Conservation (phyloP, 2,329 filamentous ascomycete species). For the Colletotrichum brevisporum region DNA sequence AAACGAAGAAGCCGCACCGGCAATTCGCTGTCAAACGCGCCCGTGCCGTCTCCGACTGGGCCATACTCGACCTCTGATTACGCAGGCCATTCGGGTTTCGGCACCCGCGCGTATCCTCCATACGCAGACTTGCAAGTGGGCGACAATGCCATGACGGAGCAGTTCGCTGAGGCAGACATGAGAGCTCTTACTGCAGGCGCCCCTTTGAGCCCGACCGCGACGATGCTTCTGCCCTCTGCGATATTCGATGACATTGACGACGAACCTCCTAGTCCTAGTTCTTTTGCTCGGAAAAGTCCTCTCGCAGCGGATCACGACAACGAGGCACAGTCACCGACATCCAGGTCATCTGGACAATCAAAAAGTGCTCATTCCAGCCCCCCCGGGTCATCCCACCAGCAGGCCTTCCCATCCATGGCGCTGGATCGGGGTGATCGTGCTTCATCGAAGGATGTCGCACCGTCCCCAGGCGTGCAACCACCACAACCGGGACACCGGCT, state of each 20-base stretch:
- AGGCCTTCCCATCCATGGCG: constrained; percentile 66
- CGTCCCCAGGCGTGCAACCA: constrained; percentile 56
- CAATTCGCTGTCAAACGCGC: constrained; percentile 60
- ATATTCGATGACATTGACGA: constrained; percentile 74
- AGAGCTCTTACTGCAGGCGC: constrained; percentile 74
- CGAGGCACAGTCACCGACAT: constrained; percentile 72
- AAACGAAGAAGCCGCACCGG: constrained; percentile 65
- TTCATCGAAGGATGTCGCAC: constrained; percentile 55
- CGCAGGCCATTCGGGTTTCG: constrained; percentile 68
- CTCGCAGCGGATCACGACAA: constrained; percentile 55
- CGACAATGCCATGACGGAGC: constrained; percentile 44
- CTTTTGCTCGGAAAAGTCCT: constrained; percentile 50
- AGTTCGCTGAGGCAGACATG: constrained; percentile 74
- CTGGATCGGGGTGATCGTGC: constrained; percentile 61
- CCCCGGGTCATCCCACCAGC: constrained; percentile 70
- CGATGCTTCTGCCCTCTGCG: constrained; percentile 79
- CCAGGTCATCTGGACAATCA: constrained; percentile 64
- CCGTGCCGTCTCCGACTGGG: constrained; percentile 55
- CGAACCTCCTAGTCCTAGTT: constrained; percentile 64
- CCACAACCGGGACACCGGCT: constrained; percentile 54
- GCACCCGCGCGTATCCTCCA: constrained; percentile 64
- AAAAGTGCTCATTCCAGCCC: constrained; percentile 73
- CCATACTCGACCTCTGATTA: constrained; percentile 58
- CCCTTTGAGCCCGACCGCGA: constrained; percentile 83
- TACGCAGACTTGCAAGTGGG: constrained; percentile 65